Base-by-base conservation (phyloP, 164 flowering plant species). In the Tetracentron sinense region DNA sequence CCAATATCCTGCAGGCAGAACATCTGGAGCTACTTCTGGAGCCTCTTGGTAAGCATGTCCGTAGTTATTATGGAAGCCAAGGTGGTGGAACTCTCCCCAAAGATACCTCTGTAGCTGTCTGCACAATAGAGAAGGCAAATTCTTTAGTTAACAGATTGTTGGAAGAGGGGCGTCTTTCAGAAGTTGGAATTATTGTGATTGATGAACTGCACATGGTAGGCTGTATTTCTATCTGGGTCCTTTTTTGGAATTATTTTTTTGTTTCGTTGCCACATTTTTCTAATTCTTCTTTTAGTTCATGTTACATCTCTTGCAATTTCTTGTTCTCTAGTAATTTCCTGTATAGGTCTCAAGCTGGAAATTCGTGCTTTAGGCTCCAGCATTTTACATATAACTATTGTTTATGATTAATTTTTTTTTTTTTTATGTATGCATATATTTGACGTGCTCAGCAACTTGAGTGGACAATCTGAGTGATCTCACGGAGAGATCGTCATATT, bases 111-210 rank as follows among this genome's bases (percentile, higher is more conserved):
- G 85, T 91, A 38, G 98, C 95, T 72, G 98, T 94, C 20, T 94
- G 97, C 79, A 94, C 97, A 30, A 94, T 91, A 74, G 98, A 94
- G 78, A 94, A 94, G 79, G 98, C 98, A 65, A 94, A 94, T 70
- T 89, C 84, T 25, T 77, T 94, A 66, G 71, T 91, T 42, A 94
- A 94, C 63, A 76, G 92, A 70, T 67, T 94, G 83, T 80, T 94
- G 66, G 99, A 94, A 81, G 99, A 94, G 75, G 92, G 92, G n/a
- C 92, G 97, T 47, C 77, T 94, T 46, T 85, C 92, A 61, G 99
- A 94, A 78, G 78, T 94, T 78, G 99, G 96, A 71, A 89, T 92
- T 60, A 83, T 91, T 68, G 95, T 94, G 69, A 89, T 94, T 68
- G 97, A 94, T 82, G 99, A 94, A 67, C 76, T 94, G 66, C 99